These are phyloP conservation scores for Alternaria postmessia DNA, from an alignment of 2,329 filamentous ascomycete genomes.

Conservation along the genomic window DNA sequence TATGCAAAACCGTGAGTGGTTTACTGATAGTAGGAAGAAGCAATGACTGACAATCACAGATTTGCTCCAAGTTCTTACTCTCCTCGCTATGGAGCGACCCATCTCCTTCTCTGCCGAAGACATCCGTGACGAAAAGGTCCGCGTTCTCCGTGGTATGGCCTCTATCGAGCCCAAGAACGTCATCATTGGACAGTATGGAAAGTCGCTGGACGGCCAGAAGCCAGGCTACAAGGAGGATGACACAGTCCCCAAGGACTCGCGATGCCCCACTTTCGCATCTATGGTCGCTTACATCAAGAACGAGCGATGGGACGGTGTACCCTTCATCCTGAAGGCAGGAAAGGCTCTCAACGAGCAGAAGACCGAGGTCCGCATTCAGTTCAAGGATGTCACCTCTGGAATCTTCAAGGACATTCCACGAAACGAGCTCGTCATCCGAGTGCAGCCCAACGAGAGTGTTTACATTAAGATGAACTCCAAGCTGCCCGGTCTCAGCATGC, in stretches of 20 bases:
- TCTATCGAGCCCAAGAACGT: constrained; percentile 99
- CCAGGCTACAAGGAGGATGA: constrained; percentile 99
- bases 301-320: constrained; percentile 98
- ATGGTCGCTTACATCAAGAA: constrained; percentile 99
- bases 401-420: constrained; percentile 99
- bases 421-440: constrained; percentile 98
- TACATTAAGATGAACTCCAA: constrained; percentile 99
- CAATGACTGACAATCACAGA: constrained; percentile 57
- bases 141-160: constrained; percentile 91
- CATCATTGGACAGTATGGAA: constrained; percentile 98
- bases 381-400: constrained; percentile 98
- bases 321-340: constrained; percentile 99
- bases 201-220: constrained; percentile 94
- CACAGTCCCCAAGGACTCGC: constrained; percentile 94
- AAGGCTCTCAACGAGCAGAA: constrained; percentile 99
- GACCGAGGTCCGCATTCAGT: constrained; percentile 98
- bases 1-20: constrained; percentile 86
- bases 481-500: constrained; percentile 97
- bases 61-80: constrained; percentile 91
- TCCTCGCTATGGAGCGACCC: constrained; percentile 96
- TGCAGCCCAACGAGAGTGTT: constrained; percentile 98
- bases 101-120: constrained; percentile 99
- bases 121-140: constrained; percentile 97
- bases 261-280: constrained; percentile 97
- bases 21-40: not conserved